These are phyloP conservation scores for Porodaedalea pini DNA, from an alignment of 1,284 basidiomycete species.

Conservation along the genomic window DNA sequence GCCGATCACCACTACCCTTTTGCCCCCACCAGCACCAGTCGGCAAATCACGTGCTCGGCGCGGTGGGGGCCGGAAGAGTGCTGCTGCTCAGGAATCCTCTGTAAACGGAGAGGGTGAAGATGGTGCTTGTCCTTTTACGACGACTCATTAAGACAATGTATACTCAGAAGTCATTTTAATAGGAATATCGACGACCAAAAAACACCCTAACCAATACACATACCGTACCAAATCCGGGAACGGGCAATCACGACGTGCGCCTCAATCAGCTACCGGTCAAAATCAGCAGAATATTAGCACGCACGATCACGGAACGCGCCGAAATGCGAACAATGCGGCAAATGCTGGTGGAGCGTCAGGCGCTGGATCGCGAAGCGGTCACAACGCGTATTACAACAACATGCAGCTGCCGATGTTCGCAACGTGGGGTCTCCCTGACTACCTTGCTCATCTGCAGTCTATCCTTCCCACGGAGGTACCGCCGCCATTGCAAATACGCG, in stretches of 20 bases:
- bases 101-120: conserved; percentile 56
- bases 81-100: conserved; percentile 35
- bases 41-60: conserved; percentile 14
- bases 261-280: conserved; percentile 12
- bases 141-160: not conserved
- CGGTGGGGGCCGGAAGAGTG: conserved; percentile 31
- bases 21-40: conserved; percentile 15
- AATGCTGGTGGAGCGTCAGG: conserved; percentile 11
- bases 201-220: conserved; percentile 56
- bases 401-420: conserved; percentile 73
- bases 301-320: conserved; percentile 45
- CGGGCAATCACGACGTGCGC: conserved; percentile 13
- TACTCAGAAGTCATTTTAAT: not conserved
- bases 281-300: conserved; percentile 23
- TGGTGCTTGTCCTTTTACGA: conserved; percentile 41
- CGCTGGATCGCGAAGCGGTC: conserved; percentile 6
- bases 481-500: conserved; percentile 71
- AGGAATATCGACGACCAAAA: conserved; percentile 22
- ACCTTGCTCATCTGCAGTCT: conserved; percentile 82
- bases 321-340: conserved; percentile 33
- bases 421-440: conserved; percentile 92
- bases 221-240: conserved; percentile 42
- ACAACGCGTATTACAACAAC: conserved; percentile 54
- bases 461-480: conserved; percentile 79
- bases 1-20: conserved; percentile 7